These are phyloP conservation scores for Hypholoma fasciculare DNA, from an alignment of 768 basidiomycete species.

Conservation along the genomic window DNA sequence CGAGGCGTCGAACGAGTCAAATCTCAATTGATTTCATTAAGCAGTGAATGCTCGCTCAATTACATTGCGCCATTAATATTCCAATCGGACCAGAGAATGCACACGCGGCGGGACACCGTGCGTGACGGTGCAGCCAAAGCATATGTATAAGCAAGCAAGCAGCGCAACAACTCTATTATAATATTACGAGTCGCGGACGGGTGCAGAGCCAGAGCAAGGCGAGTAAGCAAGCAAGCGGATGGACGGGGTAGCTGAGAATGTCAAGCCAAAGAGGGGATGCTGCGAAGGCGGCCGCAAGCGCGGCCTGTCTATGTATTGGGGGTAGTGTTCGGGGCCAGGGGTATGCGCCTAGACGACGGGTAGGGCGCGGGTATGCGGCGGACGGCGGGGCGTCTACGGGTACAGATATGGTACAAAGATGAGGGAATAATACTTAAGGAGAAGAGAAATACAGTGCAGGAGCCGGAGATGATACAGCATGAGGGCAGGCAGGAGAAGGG, in stretches of 20 bases:
- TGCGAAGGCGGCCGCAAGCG: not conserved
- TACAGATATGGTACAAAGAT: conserved; percentile 9
- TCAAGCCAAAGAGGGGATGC: not conserved
- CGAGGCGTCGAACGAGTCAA: too few relatives aligned
- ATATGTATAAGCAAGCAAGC: not conserved
- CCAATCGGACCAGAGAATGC: too few relatives aligned
- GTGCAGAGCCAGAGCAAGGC: not conserved
- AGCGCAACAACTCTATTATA: conserved; percentile 8
- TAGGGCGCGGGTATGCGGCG: not conserved
- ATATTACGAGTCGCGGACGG: not conserved
- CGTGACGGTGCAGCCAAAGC: not conserved
- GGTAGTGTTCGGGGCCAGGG: conserved; percentile 2
- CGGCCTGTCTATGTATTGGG: not conserved
- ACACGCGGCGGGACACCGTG: too few relatives aligned
- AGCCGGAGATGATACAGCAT: conserved; percentile 1
- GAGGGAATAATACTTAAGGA: not conserved
- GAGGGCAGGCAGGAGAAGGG: not conserved
- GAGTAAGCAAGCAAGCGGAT: not conserved
- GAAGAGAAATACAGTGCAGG: not conserved
- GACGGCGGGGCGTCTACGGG: not conserved
- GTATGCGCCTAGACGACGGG: not conserved
- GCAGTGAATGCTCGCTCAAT: too few relatives aligned
- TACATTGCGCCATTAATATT: too few relatives aligned
- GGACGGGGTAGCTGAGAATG: not conserved
- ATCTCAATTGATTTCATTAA: too few relatives aligned